Percentiles rank a stretch among this genome's conserved stretches.
phyloP scores from a whole-genome alignment of 1,139 yeast species.

The Taphrina pruni region DNA sequence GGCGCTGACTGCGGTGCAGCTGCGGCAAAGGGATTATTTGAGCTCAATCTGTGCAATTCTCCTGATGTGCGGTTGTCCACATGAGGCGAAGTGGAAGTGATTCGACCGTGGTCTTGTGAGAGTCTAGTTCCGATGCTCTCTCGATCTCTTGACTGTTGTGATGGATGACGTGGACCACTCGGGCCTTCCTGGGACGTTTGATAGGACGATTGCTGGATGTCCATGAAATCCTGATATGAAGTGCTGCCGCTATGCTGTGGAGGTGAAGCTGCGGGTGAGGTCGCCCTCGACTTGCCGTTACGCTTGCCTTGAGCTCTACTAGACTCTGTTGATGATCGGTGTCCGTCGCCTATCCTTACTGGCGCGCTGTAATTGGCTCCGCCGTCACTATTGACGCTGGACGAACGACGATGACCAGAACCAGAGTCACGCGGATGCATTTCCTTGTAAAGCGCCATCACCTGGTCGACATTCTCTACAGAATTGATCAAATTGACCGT shows the following conservation, averaged over 20 bases:
- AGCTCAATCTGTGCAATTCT: conserved; percentile 9
- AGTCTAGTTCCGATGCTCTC: neutral
- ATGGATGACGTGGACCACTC: neutral
- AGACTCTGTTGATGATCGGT: conserved; percentile 11
- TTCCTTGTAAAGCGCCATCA: conserved; percentile 20
- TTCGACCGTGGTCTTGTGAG: neutral
- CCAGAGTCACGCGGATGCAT: conserved; percentile 9
- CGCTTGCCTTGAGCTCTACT: neutral
- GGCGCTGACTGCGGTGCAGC: neutral
- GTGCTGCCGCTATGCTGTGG: neutral
- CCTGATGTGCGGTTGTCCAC: neutral
- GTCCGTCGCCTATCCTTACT: neutral
- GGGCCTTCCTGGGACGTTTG: neutral
- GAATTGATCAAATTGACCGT: conserved; percentile 20
- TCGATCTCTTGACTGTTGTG: neutral
- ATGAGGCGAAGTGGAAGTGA: conserved; percentile 3
- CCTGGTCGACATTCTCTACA: conserved; percentile 22
- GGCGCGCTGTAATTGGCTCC: neutral
- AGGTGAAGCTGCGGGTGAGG: neutral
- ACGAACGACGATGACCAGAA: conserved; percentile 2
- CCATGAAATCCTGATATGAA: neutral
- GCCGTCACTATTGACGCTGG: neutral
- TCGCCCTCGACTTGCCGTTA: conserved; percentile 1
- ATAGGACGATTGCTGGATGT: neutral
- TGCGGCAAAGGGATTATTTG: conserved; percentile 22